These are phyloP conservation scores for Botrytis cinerea DNA, from an alignment of 2,329 filamentous ascomycete genomes.

Conservation along the genomic window DNA sequence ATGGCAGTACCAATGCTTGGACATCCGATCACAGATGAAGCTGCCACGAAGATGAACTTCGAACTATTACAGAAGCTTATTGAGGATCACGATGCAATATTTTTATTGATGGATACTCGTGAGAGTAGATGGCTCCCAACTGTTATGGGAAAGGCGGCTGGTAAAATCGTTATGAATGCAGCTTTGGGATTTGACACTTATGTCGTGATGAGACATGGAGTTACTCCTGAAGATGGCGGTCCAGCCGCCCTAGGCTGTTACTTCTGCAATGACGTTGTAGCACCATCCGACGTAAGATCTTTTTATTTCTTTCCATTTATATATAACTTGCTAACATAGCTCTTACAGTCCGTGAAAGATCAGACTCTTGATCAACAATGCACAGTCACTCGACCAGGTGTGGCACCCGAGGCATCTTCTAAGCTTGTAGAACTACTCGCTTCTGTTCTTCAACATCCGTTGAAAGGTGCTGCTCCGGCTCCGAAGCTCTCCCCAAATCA, in stretches of 20 bases:
- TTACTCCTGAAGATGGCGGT: slow-evolving; percentile 57
- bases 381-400: slow-evolving; percentile 90
- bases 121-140: slow-evolving; percentile 96
- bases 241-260: slow-evolving; percentile 83
- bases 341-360: slow-evolving; percentile 78
- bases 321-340: slow-evolving; percentile 26
- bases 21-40: slow-evolving; percentile 77
- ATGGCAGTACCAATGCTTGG: slow-evolving; percentile 94
- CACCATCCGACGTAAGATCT: slow-evolving; percentile 81
- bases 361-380: slow-evolving; percentile 97
- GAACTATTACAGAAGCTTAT: slow-evolving; percentile 74
- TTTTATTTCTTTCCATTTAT: neutral
- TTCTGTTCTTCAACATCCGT: slow-evolving; percentile 83
- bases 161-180: slow-evolving; percentile 96
- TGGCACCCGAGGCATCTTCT: slow-evolving; percentile 89
- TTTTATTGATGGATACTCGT: slow-evolving; percentile 94
- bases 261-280: slow-evolving; percentile 97
- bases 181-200: slow-evolving; percentile 96
- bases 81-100: slow-evolving; percentile 84
- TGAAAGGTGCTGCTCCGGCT: slow-evolving; percentile 63
- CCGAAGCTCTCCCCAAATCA: slow-evolving; percentile 45
- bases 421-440: slow-evolving; percentile 87
- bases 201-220: slow-evolving; percentile 94
- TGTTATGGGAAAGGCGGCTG: slow-evolving; percentile 88
- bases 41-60: slow-evolving; percentile 71